Base-by-base conservation (phyloP, 1,139 yeast genomes). In the Pichia sp. region DNA sequence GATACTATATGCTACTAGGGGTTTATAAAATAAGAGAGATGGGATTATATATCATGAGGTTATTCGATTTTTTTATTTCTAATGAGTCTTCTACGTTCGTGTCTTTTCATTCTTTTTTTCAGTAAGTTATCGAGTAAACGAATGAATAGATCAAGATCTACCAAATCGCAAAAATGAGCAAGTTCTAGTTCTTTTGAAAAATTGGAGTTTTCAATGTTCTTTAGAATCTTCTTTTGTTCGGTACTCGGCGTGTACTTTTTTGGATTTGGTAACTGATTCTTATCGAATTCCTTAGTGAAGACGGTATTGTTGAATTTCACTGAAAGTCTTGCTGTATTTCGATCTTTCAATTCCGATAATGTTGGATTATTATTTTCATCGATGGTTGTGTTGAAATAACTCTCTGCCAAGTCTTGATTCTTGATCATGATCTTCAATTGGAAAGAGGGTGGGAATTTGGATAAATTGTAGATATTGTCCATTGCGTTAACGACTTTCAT, bases 401-500 rank as follows among this genome's bases (percentile, higher is more conserved):
- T 38, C 9, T 38, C 24, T 8, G 30, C 11, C 11, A 38, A 38
- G 11, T n/a, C 18, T 38, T 24, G 32, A 21, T 38, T 38, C 14
- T 38, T 38, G n/a, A 38, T 38, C 14, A 38, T 15, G 4, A 38
- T 19, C 14, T 4, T 32, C 15, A 24, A 22, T 8, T 27, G 14
- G 5, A 19, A 18, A 17, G 42, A 21, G 11, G 41, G 18, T 27
- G 40, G 38, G 3, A 38, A 5, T 30, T 17, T 43, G 4, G 35
- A 37, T 38, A 38, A 37, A n/a, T 21, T 27, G n/a, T 24, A 43
- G 20, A 30, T 17, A 30, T 38, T 37, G 30, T 43, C 46, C 38
- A 43, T 32, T 18, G 36, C 18, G n/a, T 32, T 17, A 15, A 43
- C 34, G 17, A 43, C 15, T 18, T 34, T 38, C 18, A 42, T 32